Evolutionary conservation across 805 yeast species (phyloP).

Genomic region (Dipodascus geniculatus): DNA sequence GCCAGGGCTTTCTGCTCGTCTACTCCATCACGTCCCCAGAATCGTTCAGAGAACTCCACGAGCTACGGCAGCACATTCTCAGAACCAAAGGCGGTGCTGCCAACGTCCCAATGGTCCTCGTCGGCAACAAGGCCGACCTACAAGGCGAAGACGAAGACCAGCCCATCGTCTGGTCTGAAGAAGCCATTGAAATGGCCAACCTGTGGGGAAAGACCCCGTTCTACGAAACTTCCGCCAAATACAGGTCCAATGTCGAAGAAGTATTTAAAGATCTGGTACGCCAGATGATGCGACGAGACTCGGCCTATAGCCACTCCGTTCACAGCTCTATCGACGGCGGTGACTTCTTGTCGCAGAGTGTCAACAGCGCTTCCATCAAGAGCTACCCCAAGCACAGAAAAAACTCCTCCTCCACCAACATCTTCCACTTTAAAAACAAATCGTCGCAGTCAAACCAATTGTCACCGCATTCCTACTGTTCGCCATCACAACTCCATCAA

Average conservation of each 20-base stretch:
- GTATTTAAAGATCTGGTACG: slow-evolving; percentile 82
- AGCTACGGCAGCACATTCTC: slow-evolving; percentile 72
- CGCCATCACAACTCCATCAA: neutral
- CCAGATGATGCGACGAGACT: slow-evolving; percentile 73
- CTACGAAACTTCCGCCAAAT: slow-evolving; percentile 89
- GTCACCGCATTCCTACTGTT: neutral
- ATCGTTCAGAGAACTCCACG: slow-evolving; percentile 66
- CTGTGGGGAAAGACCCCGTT: slow-evolving; percentile 87
- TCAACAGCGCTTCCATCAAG: neutral
- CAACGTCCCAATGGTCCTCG: slow-evolving; percentile 77
- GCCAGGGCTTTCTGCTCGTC: slow-evolving; percentile 81
- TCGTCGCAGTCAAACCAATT: neutral
- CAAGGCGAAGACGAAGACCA: slow-evolving; percentile 60
- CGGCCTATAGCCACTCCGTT: slow-evolving; percentile 9
- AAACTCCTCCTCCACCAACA: neutral
- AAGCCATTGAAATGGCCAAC: slow-evolving; percentile 73
- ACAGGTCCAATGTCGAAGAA: slow-evolving; percentile 79
- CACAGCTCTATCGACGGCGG: neutral
- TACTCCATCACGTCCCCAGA: slow-evolving; percentile 71
- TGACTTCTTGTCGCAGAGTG: neutral
- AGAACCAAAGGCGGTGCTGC: slow-evolving; percentile 60
- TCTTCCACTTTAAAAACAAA: neutral
- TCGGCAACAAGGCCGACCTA: slow-evolving; percentile 87
- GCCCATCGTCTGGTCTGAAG: slow-evolving; percentile 37
- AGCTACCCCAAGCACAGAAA: neutral